A percentile compares a stretch with the other conserved stretches of the same genome.
Evolutionary conservation across 208 protist genomes (phyloP).

Genomic region (Entamoeba dispar): DNA sequence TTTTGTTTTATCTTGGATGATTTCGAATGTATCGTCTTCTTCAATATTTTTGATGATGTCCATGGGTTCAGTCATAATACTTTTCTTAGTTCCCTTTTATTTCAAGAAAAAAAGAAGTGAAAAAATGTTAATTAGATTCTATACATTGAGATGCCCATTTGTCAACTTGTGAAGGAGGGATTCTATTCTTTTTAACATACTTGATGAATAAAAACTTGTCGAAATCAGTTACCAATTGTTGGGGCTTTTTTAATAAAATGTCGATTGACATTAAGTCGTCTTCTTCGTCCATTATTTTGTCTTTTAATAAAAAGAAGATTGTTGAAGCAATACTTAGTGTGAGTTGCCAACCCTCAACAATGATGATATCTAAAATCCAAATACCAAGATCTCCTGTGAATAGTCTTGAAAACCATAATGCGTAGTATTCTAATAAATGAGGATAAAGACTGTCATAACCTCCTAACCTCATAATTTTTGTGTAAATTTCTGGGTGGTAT

Average conservation of each 20-base stretch:
- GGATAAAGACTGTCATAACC: background rate
- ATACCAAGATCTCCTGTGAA: background rate
- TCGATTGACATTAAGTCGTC: background rate
- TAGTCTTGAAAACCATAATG: background rate
- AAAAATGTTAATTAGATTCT: too few relatives aligned
- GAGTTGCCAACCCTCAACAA: background rate
- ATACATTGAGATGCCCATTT: background rate
- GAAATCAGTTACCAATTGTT: background rate
- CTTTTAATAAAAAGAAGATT: background rate
- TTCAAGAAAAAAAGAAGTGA: too few relatives aligned
- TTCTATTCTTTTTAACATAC: background rate
- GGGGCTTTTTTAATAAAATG: background rate
- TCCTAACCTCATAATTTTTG: background rate
- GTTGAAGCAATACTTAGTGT: background rate
- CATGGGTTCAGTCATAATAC: too few relatives aligned
- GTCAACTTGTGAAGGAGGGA: background rate
- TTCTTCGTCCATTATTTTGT: background rate
- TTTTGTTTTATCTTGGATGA: too few relatives aligned
- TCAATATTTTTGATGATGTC: too few relatives aligned
- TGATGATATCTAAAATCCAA: background rate
- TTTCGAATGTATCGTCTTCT: too few relatives aligned
- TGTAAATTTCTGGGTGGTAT: background rate
- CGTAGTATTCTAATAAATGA: background rate
- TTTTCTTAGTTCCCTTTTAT: too few relatives aligned
- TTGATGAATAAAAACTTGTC: background rate